phyloP scores from a whole-genome alignment of 2,329 filamentous ascomycete species.

The Fusarium stilboides region DNA sequence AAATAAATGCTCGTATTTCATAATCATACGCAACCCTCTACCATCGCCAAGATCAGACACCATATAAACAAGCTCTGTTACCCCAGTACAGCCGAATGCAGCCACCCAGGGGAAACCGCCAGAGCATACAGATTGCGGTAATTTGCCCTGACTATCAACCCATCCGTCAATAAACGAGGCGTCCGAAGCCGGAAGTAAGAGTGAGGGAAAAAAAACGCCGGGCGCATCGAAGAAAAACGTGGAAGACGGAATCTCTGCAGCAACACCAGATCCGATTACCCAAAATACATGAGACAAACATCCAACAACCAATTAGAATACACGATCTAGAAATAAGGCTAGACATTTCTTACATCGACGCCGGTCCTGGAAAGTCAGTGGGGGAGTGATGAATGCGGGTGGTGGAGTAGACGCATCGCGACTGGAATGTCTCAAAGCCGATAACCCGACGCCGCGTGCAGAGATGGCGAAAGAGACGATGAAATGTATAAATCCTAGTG shows the following conservation, averaged over 20 bases:
- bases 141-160: conserved; percentile 31
- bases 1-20: neutral
- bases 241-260: conserved; percentile 2
- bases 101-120: conserved; percentile 14
- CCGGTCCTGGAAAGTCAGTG: conserved; percentile 5
- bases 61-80: conserved; percentile 11
- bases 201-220: neutral
- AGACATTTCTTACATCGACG: neutral
- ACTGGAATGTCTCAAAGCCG: conserved; percentile 41
- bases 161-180: neutral
- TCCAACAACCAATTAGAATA: neutral
- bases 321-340: neutral
- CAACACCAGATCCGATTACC: neutral
- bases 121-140: conserved; percentile 1
- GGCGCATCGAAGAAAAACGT: conserved; percentile 12
- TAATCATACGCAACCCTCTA: neutral
- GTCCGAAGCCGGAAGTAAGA: neutral
- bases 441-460: conserved; percentile 28
- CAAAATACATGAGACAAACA: neutral
- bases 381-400: conserved; percentile 36
- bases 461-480: neutral
- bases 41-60: neutral
- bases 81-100: conserved; percentile 20
- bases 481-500: conserved; percentile 24
- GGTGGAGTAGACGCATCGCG: conserved; percentile 28